Evolutionary conservation across 768 basidiomycete genomes (phyloP), one percentile per base, ranked within the genome.

Genomic region (Cystofilobasidium bisporidii): DNA sequence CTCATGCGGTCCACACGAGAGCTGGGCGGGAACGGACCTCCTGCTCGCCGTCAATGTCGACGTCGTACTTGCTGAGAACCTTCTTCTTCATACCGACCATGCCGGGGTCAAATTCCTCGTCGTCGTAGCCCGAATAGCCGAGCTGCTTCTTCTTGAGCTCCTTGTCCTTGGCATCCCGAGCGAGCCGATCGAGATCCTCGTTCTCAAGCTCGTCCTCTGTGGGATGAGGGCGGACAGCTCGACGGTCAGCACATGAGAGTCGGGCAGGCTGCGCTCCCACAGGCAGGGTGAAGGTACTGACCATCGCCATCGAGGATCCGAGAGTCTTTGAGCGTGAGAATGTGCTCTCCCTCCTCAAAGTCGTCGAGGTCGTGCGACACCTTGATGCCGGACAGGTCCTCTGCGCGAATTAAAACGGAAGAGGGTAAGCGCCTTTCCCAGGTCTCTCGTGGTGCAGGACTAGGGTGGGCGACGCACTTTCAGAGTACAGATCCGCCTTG

Each of bases 121-220:
- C 94, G 72, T 99, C 93, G 75, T 89, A 94, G 20, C 93, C 93
- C 0, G 90, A 92, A 74, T 97, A 98, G 74, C 89, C 87, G 36
- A 41, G 24, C 17, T 74, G 75, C 30, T 83, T 84, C 66, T 83
- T 86, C 78, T 96, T 94, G 59, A 88, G 78, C 53, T 92, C 89
- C 60, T 85, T 80, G 41, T 86, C 86, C 78, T 90, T 87, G 74
- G 88, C 84, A 20, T 82, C 83, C 15, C 71, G 73, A 72, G 93
- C 91, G 61, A 83, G 85, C 75, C 96, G 93, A 0, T 90, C 91
- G 83, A 98, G 84, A 73, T 96, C 91, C 64, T 96, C 81, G 72
- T 99, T 97, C 79, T 96, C 89, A 18, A 99, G 82, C 77, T 94
- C 96, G 77, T 99, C 96, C 87, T 99, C 96, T 94, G 74, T 4